These are phyloP conservation scores for Xylaria sp. DNA, from an alignment of 2,329 filamentous ascomycete genomes.

Conservation along the genomic window DNA sequence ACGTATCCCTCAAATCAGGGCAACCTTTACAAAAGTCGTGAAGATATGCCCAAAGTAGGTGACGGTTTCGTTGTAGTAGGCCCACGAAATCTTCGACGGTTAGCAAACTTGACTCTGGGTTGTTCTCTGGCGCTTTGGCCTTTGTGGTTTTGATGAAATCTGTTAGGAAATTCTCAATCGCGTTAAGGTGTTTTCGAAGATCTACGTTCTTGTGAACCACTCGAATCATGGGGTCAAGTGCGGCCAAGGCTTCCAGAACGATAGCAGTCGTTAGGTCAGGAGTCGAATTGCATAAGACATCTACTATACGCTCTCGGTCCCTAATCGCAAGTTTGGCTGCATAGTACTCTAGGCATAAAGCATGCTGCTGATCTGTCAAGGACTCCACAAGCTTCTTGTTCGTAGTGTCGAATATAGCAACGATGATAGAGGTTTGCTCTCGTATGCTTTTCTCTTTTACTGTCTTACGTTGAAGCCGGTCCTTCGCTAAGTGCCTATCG, in stretches of 20 bases:
- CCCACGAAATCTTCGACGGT: conserved; percentile 75
- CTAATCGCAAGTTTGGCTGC: conserved; percentile 72
- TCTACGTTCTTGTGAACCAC: conserved; percentile 74
- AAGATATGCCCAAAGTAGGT: conserved; percentile 70
- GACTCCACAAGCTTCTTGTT: conserved; percentile 52
- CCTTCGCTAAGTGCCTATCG: conserved; percentile 59
- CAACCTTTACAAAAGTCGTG: conserved; percentile 73
- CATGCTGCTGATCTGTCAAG: conserved; percentile 66
- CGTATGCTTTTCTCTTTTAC: conserved; percentile 61
- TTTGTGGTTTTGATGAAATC: conserved; percentile 70
- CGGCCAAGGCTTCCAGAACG: conserved; percentile 67
- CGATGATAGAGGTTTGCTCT: conserved; percentile 64
- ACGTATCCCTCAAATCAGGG: conserved; percentile 66
- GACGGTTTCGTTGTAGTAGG: conserved; percentile 68
- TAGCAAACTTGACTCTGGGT: conserved; percentile 50
- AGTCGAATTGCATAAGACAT: conserved; percentile 68
- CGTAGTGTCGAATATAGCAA: conserved; percentile 64
- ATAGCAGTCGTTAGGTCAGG: conserved; percentile 76
- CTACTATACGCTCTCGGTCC: conserved; percentile 74
- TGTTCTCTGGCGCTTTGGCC: conserved; percentile 49
- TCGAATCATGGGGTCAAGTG: conserved; percentile 77
- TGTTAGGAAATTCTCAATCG: conserved; percentile 70
- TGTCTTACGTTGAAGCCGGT: conserved; percentile 62
- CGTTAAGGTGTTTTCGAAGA: conserved; percentile 69
- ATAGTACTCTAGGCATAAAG: conserved; percentile 71